These are phyloP conservation scores for Podila epicladia DNA, from an alignment of 192 early-diverging fungal species.

Conservation along the genomic window DNA sequence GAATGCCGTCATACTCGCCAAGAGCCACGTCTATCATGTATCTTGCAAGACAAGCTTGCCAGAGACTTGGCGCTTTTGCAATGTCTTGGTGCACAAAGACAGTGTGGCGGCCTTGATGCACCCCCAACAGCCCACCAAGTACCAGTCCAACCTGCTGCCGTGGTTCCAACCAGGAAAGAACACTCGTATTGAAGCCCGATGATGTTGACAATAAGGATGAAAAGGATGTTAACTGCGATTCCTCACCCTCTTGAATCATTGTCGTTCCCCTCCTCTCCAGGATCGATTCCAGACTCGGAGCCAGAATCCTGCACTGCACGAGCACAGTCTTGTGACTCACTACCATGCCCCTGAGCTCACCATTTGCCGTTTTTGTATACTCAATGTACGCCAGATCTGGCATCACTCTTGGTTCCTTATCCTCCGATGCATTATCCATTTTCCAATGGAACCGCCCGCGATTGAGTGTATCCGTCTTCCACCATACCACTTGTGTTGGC, in stretches of 20 bases:
- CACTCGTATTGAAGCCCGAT: neutral
- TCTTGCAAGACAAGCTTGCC: slow-evolving; percentile 67
- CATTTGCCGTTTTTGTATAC: slow-evolving; percentile 81
- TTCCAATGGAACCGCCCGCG: no score
- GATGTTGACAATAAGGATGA: neutral
- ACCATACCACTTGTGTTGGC: slow-evolving; percentile 74
- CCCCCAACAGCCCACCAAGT: slow-evolving; percentile 66
- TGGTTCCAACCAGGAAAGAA: slow-evolving; percentile 78
- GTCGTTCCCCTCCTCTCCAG: neutral
- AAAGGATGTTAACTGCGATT: neutral
- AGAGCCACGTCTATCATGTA: slow-evolving; percentile 47
- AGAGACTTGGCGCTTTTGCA: slow-evolving; percentile 68
- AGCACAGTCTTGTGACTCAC: slow-evolving; percentile 79
- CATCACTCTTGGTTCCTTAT: no score
- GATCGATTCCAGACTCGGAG: slow-evolving; percentile 10
- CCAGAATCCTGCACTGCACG: slow-evolving; percentile 62
- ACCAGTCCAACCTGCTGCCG: slow-evolving; percentile 84
- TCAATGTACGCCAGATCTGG: slow-evolving; percentile 86
- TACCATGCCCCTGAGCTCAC: slow-evolving; percentile 84
- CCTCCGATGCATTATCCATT: no score
- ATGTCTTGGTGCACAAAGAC: slow-evolving; percentile 67
- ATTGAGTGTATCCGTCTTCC: slow-evolving; percentile 70
- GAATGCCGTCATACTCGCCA: slow-evolving; percentile 33
- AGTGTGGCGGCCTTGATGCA: slow-evolving; percentile 74
- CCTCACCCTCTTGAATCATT: neutral